Conservation (phyloP, 768 basidiomycete species). For the Russula lepida region DNA sequence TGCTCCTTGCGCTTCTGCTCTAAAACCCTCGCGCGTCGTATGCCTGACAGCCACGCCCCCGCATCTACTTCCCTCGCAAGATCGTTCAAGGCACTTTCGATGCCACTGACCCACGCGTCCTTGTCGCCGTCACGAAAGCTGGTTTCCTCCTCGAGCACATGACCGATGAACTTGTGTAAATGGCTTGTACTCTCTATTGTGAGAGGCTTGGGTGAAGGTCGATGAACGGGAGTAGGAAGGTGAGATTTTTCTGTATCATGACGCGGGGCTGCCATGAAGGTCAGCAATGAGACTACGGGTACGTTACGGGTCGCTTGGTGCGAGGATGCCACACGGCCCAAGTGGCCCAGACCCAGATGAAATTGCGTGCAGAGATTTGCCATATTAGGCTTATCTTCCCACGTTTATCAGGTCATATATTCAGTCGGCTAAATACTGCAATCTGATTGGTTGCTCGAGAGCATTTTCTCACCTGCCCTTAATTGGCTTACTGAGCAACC, state of each 20-base stretch:
- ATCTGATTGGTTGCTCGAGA: too few relatives aligned
- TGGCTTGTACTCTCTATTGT: conserved; percentile 13
- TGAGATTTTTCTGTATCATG: not conserved
- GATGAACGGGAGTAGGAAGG: not conserved
- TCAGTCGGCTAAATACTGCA: too few relatives aligned
- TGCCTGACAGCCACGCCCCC: conserved; percentile 12
- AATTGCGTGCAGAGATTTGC: not conserved
- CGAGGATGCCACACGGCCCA: not conserved
- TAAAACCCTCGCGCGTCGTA: conserved; percentile 8
- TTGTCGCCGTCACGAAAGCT: conserved; percentile 7
- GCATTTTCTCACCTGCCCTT: too few relatives aligned
- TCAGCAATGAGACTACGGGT: not conserved
- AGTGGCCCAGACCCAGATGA: not conserved
- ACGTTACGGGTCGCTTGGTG: not conserved
- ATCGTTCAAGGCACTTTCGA: conserved; percentile 12
- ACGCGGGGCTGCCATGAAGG: conserved; percentile 6
- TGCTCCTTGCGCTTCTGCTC: not conserved
- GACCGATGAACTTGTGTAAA: conserved; percentile 2
- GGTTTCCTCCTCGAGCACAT: conserved; percentile 15
- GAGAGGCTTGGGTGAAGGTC: not conserved
- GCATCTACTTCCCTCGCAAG: conserved; percentile 6
- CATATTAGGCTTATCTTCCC: not conserved
- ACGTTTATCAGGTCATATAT: too few relatives aligned
- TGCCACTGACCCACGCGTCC: conserved; percentile 3
- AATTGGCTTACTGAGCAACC: too few relatives aligned